Evolutionary conservation across 2,329 filamentous ascomycete species (phyloP), one percentile per base, ranked within the genome.

Genomic region (Knoxdaviesia capensis): DNA sequence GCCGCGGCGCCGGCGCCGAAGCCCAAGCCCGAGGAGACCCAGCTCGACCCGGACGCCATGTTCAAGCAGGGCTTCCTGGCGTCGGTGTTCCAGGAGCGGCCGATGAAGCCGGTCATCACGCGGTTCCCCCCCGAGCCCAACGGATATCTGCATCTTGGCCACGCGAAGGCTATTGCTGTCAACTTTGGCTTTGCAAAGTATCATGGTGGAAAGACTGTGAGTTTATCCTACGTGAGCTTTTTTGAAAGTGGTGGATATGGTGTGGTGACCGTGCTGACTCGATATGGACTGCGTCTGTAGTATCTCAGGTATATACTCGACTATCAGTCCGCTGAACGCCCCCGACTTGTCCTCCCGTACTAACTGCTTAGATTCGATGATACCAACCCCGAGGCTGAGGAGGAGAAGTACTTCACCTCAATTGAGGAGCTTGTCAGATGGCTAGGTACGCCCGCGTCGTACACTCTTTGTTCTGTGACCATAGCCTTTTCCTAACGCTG

Each of bases 181-280:
- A 94, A 96, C 61, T 96, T 96, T 61, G 88, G 88, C 6, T 96
- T 94, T 56, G 88, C 90, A 9, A 75, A 73, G 53, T 77, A 78
- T 54, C 82, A 93, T 55, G 80, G 80, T 34, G 88, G 88, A 45
- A 66, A 77, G 47, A 58, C 54, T 39, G 53, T 56, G 47, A 54
- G 52, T 49, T 11, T 45, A 41, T 34, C 20, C 20, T 7, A 28
- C 34, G 9, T 9, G 10, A 34, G 28, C 44, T 44, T 45, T 45
- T 20, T 20, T 20, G 20, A 20, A 2, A 20, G 20, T 20, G 20
- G 3, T 20, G 20, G 28, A 31, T 45, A 7, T 43, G 43, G 41
- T 46, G 20, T 32, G 33, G 8, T 30, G 6, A 10, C 9, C 20
- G 20, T 20, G 20, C 20, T 20, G 20, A 20, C 20, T 20, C 20